Evolutionary conservation across 805 yeast species (phyloP).

Genomic region (Lipomyces spencermartinsiae): DNA sequence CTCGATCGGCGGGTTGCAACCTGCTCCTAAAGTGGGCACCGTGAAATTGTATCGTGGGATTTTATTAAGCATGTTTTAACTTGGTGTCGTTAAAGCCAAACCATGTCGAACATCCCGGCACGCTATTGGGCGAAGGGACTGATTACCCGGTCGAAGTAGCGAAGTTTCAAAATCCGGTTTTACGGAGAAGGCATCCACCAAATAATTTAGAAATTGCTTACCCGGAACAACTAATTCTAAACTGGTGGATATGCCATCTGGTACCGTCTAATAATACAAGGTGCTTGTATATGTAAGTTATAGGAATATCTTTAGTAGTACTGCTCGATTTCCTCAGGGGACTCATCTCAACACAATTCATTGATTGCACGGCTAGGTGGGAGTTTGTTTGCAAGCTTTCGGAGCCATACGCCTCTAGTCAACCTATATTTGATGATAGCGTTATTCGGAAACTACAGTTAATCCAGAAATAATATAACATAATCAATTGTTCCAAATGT

Average conservation of each 20-base stretch:
- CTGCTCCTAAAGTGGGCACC: neutral
- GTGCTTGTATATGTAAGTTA: too few relatives aligned
- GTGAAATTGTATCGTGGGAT: neutral
- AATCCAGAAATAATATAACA: neutral
- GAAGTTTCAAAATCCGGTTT: constrained; percentile 2
- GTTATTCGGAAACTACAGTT: neutral
- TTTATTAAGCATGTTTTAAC: neutral
- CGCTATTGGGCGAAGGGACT: constrained; percentile 15
- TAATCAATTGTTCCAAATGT: constrained; percentile 55
- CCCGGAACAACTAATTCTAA: neutral
- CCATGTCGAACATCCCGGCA: constrained; percentile 7
- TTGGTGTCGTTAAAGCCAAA: neutral
- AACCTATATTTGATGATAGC: neutral
- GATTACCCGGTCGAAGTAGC: neutral
- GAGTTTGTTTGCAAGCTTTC: neutral
- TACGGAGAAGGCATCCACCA: too few relatives aligned
- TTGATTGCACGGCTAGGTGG: neutral
- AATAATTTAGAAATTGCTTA: too few relatives aligned
- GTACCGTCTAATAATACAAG: too few relatives aligned
- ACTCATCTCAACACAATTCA: neutral
- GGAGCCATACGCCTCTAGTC: neutral
- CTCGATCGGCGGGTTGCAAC: neutral
- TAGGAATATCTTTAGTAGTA: too few relatives aligned
- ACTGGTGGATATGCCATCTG: too few relatives aligned
- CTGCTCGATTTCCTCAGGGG: neutral